Percentiles rank a stretch among this genome's conserved stretches.
phyloP scores from a whole-genome alignment of 2,329 filamentous ascomycete genomes.

The Diaporthe sp. region DNA sequence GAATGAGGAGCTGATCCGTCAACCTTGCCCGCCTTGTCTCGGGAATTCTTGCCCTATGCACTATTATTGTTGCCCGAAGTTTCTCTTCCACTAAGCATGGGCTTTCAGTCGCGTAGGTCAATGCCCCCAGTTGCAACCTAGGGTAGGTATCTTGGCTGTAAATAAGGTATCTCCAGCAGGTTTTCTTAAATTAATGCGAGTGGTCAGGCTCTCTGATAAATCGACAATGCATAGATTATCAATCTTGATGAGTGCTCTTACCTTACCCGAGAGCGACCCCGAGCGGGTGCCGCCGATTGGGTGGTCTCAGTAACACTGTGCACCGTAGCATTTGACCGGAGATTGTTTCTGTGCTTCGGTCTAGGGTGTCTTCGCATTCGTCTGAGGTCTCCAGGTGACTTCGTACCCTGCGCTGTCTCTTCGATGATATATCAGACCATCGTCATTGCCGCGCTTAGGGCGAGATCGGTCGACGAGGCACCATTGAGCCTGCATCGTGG shows the following conservation, averaged over 20 bases:
- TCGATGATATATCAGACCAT: not conserved
- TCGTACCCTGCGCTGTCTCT: not conserved
- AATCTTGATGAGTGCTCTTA: not conserved
- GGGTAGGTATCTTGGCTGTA: no score
- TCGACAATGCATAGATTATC: not conserved
- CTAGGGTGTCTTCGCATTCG: not conserved
- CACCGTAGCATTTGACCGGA: constrained; percentile 14
- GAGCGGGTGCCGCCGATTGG: not conserved
- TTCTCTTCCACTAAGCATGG: not conserved
- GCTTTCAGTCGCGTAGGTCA: not conserved
- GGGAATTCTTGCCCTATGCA: not conserved
- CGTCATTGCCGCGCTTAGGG: not conserved
- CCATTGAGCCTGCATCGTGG: not conserved
- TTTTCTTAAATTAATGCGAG: not conserved
- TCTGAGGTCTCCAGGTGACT: not conserved
- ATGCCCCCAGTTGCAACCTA: not conserved
- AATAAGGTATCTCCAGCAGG: not conserved
- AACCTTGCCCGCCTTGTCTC: not conserved
- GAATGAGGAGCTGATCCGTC: constrained; percentile 16
- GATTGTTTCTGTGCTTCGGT: constrained; percentile 12
- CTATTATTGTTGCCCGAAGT: not conserved
- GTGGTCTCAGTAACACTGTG: not conserved
- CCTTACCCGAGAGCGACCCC: not conserved
- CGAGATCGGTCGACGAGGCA: not conserved
- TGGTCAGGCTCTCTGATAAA: not conserved